Base-by-base conservation (phyloP, 2,329 filamentous ascomycete species). In the Juglanconis oblonga region DNA sequence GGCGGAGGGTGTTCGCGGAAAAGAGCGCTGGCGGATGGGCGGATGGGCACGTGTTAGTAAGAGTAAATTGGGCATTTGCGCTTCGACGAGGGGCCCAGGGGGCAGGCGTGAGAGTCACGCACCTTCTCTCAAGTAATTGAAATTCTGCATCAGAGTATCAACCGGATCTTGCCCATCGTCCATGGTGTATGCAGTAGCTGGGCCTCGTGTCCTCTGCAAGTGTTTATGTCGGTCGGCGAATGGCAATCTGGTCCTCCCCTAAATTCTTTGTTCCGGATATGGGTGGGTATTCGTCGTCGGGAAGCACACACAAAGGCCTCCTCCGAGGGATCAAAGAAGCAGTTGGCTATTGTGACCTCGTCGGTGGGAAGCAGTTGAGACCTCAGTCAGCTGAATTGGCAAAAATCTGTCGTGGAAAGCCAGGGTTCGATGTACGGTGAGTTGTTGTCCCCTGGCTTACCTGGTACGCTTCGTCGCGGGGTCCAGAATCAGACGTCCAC, bases 1-100 rank as follows among this genome's bases (percentile, higher is more conserved):
- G 72, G 40, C 79, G 77, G 53, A 81, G 73, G 59, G 82, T 65
- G 38, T 62, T 54, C 38, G 73, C 69, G 48, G 74, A 71, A 64
- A 80, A 70, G 55, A 76, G 65, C 56, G 69, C 70, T 64, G 66
- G 8, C n/a, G 10, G 31, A 14, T 17, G 11, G 13, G 51, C 1
- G 40, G 7, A 10, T 13, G 36, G 13, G 17, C 8, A 10, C 24
- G 33, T 42, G 11, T 32, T 17, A 35, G 33, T 6, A n/a, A 47
- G 29, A n/a, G n/a, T n/a, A n/a, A n/a, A 17, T 8, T 29, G 24
- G 40, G 9, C 9, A 29, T 29, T 10, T 11, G 33, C 14, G 40
- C 17, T 38, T n/a, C 5, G 51, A 9, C 13, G 3, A 11, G 42
- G 13, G 42, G 4, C 14, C n/a, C n/a, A 13, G 9, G n/a, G 9